Percentiles rank a stretch among this genome's conserved stretches.
Evolutionary conservation across 768 basidiomycete species (phyloP).

Genomic region (Porphyrellus cyaneotinctus): DNA sequence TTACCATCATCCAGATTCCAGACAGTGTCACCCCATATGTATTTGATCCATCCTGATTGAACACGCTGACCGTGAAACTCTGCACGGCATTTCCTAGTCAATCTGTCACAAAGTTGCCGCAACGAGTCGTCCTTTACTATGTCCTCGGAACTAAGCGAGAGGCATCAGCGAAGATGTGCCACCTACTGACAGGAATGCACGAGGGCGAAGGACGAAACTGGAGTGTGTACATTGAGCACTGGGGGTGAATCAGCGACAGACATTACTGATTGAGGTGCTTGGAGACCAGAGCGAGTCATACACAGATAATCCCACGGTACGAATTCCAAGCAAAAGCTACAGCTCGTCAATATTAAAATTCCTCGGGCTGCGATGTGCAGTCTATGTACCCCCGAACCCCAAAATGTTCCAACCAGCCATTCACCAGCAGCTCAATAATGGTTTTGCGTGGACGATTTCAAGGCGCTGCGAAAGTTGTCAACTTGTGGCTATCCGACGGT

Average conservation of each 20-base stretch:
- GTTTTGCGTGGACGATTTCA: slow-evolving; percentile 65
- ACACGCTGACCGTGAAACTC: slow-evolving; percentile 60
- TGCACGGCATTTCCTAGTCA: slow-evolving; percentile 60
- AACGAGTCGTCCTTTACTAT: slow-evolving; percentile 69
- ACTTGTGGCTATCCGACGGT: not conserved
- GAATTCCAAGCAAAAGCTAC: slow-evolving; percentile 1
- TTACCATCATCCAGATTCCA: slow-evolving; percentile 91
- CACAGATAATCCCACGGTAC: slow-evolving; percentile 2
- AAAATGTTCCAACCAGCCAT: too few species aligned
- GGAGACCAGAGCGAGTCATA: not conserved
- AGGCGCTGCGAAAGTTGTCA: slow-evolving; percentile 48
- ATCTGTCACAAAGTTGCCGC: slow-evolving; percentile 60
- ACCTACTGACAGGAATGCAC: slow-evolving; percentile 63
- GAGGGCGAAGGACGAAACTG: slow-evolving; percentile 67
- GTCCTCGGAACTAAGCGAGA: slow-evolving; percentile 7
- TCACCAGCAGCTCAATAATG: slow-evolving; percentile 74
- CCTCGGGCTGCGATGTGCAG: not conserved
- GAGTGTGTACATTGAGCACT: slow-evolving; percentile 74
- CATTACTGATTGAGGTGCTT: slow-evolving; percentile 14
- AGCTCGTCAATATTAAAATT: not conserved
- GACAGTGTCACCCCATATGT: slow-evolving; percentile 70
- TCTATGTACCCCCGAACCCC: slow-evolving; percentile 12
- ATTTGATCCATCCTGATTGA: slow-evolving; percentile 81
- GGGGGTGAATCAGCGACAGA: slow-evolving; percentile 33
- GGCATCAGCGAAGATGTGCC: not conserved